Evolutionary conservation across 129 eudicot genomes (phyloP), one percentile per base, ranked within the genome.

Genomic region (Flaveria bidentis): DNA sequence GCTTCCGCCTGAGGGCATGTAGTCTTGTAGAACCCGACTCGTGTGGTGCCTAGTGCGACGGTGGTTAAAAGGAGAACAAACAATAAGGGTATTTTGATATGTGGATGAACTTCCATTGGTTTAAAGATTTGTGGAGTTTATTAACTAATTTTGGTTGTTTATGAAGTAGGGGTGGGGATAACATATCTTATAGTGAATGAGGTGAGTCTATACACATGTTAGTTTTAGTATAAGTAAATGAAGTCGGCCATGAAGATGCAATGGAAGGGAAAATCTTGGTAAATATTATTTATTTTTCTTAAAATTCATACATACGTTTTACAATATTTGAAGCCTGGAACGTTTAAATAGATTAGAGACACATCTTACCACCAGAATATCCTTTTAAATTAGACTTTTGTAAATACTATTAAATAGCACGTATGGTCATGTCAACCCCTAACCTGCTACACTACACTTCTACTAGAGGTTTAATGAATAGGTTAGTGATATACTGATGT

Each of bases 1-100:
- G 47, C 46, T 72, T 86, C 88, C 0, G 85, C 88, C 4, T 65
- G 56, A 2, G 90, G 85, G 66, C 87, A 86, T 12, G 79, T 73
- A 20, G 66, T 53, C 33, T 44, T 1, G 62, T 86, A 86, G 58
- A 83, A 86, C 26, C 87, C 90, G 1, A 86, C 81, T 62, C 68
- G 56, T 9, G 75, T 77, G 47, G 68, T 44, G 20, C 87, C 88
- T 5, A 52, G 49, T 17, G 81, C 47, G 69, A 77, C 30, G 18
- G 78, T 67, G 17, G 85, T 65, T 11, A 81, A 72, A 46, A 83
- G 64, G 0, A 82, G 44, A 45, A 82, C 42, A 65, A 78, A 50
- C 46, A 80, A 50, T 15, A 62, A 11, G 47, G 36, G 30, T 25
- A 16, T 41, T 55, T 69, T 53, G 1, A 18, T 46, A 17, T 20